A percentile compares a stretch with the other conserved stretches of the same genome.
phyloP scores from a whole-genome alignment of 139 green algal genomes.

The Coccomyxa sp. region DNA sequence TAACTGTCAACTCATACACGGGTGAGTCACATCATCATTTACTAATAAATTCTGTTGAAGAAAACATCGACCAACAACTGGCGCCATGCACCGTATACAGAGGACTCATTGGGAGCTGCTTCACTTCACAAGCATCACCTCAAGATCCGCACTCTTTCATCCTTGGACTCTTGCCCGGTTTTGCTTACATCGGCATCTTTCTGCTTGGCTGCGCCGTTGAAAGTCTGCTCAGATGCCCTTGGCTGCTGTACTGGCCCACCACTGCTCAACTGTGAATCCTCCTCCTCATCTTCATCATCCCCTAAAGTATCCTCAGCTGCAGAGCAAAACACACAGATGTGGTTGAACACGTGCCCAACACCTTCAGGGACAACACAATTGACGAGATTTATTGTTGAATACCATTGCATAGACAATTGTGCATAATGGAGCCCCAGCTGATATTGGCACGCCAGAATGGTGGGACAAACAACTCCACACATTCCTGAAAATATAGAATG shows the following conservation, averaged over 20 bases:
- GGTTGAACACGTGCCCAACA: too few species aligned
- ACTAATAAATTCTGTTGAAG: too few species aligned
- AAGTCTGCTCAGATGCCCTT: neutral
- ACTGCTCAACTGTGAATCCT: neutral
- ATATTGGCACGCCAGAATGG: neutral
- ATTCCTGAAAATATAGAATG: neutral
- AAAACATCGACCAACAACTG: too few species aligned
- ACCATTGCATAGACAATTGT: neutral
- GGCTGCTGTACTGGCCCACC: neutral
- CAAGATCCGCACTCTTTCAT: too few species aligned
- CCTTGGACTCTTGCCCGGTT: too few species aligned
- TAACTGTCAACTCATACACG: too few species aligned
- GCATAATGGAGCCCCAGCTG: too few species aligned
- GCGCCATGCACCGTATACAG: too few species aligned
- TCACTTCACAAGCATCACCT: too few species aligned
- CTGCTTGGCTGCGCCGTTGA: neutral
- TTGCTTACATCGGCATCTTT: neutral
- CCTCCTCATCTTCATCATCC: neutral
- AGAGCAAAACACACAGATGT: neutral
- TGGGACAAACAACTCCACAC: neutral
- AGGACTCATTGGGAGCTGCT: too few species aligned
- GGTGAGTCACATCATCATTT: too few species aligned
- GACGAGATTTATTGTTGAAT: neutral
- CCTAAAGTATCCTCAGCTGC: neutral
- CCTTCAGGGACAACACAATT: neutral